Evolutionary conservation across 345 rosid genomes (phyloP).

Genomic region (Chamaenerion angustifolium): DNA sequence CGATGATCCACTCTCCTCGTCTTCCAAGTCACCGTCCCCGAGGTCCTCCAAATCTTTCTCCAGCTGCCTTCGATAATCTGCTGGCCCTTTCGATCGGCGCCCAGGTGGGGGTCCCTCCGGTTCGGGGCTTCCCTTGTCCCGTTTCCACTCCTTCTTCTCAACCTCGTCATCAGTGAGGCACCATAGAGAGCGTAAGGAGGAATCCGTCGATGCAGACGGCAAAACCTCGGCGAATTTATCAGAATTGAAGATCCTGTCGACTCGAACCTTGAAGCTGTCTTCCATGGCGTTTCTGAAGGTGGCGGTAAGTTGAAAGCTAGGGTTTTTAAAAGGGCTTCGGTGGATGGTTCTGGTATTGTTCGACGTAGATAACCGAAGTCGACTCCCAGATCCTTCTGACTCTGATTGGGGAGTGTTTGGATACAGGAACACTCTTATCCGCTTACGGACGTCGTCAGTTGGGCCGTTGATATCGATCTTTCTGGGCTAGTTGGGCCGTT

Average conservation of each 20-base stretch:
- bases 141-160: slow-evolving; percentile 29
- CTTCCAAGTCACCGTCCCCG: slow-evolving; percentile 14
- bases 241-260: slow-evolving; percentile 59
- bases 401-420: background rate
- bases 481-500: too few relatives aligned
- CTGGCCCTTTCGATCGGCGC: slow-evolving; percentile 11
- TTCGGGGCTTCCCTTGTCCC: slow-evolving; percentile 13
- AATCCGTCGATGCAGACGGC: slow-evolving; percentile 5
- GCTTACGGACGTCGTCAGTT: too few relatives aligned
- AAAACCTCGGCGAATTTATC: slow-evolving; percentile 2
- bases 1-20: slow-evolving; percentile 4
- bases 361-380: too few relatives aligned
- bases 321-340: background rate
- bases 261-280: slow-evolving; percentile 58
- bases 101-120: slow-evolving; percentile 7
- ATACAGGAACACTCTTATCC: background rate
- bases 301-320: background rate
- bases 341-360: background rate
- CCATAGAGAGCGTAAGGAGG: slow-evolving; percentile 44
- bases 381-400: too few relatives aligned
- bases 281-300: slow-evolving; percentile 20
- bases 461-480: too few relatives aligned
- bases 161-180: slow-evolving; percentile 57
- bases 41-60: slow-evolving; percentile 27
- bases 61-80: slow-evolving; percentile 10